A percentile compares a stretch with the other conserved stretches of the same genome.
These are phyloP conservation scores for Globisporangium takayamanum DNA, from an alignment of 352 stramenopile species.

Conservation along the genomic window DNA sequence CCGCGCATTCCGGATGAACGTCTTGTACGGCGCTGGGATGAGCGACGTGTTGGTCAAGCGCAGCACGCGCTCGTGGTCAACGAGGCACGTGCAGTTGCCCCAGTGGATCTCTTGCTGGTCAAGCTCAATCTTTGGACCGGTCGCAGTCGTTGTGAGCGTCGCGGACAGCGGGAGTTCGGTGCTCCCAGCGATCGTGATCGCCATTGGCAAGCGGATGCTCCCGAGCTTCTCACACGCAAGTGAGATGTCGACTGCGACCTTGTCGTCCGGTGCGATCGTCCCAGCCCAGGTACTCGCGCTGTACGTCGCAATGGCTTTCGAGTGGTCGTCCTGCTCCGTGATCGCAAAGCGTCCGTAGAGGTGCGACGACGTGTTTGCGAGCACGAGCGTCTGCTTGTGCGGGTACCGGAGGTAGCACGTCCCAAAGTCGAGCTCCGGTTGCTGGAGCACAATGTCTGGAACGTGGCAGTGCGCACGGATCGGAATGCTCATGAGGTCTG, in stretches of 20 bases:
- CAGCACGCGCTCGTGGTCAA: constrained; percentile 67
- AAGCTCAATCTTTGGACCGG: constrained; percentile 82
- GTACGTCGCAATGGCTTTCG: constrained; percentile 78
- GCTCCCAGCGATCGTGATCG: constrained; percentile 77
- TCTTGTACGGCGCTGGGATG: constrained; percentile 90
- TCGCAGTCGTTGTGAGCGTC: constrained; percentile 76
- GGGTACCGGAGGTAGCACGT: constrained; percentile 90
- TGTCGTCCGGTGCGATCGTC: constrained; percentile 51
- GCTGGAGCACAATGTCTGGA: constrained; percentile 58
- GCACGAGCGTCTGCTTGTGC: constrained; percentile 77
- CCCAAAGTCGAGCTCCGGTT: constrained; percentile 84
- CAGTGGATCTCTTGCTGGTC: constrained; percentile 83
- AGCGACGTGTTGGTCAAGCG: constrained; percentile 85
- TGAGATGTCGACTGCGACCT: constrained; percentile 66
- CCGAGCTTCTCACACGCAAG: constrained; percentile 89
- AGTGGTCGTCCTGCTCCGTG: constrained; percentile 86
- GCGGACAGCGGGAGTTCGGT: constrained; percentile 86
- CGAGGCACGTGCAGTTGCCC: constrained; percentile 88
- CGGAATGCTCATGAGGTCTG: constrained; percentile 85
- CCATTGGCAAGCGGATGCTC: constrained; percentile 86
- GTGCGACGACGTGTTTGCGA: constrained; percentile 84
- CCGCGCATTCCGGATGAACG: constrained; percentile 88
- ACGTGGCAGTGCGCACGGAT: constrained; percentile 87
- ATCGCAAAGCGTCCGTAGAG: constrained; percentile 88
- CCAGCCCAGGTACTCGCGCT: constrained; percentile 51